Percentiles rank a stretch among this genome's conserved stretches.
These are phyloP conservation scores for Zymoseptoria pseudotritici DNA, from an alignment of 2,329 filamentous ascomycete species.

Conservation along the genomic window DNA sequence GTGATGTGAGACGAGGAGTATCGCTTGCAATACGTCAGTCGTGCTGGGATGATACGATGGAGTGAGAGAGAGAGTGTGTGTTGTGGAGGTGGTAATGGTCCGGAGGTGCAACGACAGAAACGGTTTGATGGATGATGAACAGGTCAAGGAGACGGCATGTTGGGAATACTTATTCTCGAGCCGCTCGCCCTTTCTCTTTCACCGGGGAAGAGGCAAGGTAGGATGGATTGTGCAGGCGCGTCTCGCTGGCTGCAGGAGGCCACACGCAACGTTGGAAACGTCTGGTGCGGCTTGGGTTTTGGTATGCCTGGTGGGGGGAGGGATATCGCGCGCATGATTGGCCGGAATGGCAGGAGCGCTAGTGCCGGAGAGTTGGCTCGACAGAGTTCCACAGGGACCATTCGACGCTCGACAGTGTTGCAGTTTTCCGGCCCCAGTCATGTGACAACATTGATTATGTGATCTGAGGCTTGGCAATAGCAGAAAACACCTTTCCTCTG, in stretches of 20 bases:
- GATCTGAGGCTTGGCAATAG: no score
- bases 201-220: neutral
- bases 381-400: neutral
- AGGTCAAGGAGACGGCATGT: neutral
- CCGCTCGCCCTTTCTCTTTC: no score
- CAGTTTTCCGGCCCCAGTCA: no score
- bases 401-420: no score
- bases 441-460: no score
- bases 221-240: neutral
- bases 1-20: slow-evolving; percentile 4
- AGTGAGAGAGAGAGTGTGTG: neutral
- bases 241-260: neutral
- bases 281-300: neutral
- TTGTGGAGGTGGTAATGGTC: neutral
- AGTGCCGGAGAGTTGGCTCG: neutral
- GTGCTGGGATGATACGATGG: neutral
- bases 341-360: neutral
- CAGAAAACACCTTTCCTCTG: no score
- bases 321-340: neutral
- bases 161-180: neutral
- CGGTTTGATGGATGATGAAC: neutral
- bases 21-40: neutral
- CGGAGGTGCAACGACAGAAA: neutral
- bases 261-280: neutral
- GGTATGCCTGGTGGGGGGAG: neutral